Evolutionary conservation across 2,329 filamentous ascomycete species (phyloP).

Genomic region (Triangularia setosa): DNA sequence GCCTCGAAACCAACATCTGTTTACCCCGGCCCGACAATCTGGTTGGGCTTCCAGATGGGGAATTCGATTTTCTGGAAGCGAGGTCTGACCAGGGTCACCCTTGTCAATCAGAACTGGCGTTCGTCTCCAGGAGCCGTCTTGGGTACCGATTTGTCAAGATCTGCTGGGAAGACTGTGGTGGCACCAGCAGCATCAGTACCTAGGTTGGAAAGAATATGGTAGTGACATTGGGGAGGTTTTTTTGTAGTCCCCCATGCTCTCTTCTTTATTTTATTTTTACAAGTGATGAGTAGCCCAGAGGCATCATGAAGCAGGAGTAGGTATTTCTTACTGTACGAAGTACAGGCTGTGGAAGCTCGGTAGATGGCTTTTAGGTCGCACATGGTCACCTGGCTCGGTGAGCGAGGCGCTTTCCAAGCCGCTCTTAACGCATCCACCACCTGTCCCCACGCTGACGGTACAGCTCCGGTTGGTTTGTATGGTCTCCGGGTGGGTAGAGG

Average conservation of each 20-base stretch:
- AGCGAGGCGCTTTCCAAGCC: neutral
- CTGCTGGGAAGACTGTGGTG: neutral
- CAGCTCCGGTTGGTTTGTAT: constrained; percentile 19
- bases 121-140: neutral
- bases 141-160: neutral
- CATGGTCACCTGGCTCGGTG: constrained; percentile 7
- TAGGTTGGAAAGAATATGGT: neutral
- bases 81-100: constrained; percentile 11
- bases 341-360: neutral
- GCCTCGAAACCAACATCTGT: constrained; percentile 8
- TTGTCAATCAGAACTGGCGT: neutral
- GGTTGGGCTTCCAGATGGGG: constrained; percentile 22
- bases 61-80: constrained; percentile 24
- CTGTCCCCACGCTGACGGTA: constrained; percentile 13
- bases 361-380: constrained; percentile 2
- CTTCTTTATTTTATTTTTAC: no score
- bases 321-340: neutral
- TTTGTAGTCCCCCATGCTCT: neutral
- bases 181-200: neutral
- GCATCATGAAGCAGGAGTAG: neutral
- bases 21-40: constrained; percentile 24
- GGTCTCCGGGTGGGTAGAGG: constrained; percentile 17
- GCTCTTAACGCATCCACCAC: neutral
- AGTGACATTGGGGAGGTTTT: neutral
- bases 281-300: no score